Base-by-base conservation (phyloP, 2,329 filamentous ascomycete genomes). In the Botrytis byssoidea region DNA sequence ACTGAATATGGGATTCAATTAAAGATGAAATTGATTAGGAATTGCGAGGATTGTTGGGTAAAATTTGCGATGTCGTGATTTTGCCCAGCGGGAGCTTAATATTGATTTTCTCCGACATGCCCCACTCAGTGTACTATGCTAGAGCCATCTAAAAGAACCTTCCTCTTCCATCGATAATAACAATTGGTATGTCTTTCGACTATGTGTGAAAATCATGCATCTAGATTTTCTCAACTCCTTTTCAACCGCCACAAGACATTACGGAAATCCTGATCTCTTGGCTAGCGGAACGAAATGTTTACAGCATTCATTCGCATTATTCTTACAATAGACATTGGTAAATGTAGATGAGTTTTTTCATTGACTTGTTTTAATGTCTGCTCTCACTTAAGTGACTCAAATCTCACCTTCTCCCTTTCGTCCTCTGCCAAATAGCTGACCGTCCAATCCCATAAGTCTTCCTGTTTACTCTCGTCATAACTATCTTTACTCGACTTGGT, bases 391-490 rank as follows among this genome's bases (percentile, higher is more conserved):
- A 66, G 60, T 32, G 60, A 71, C 46, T 73, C 71, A 32, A 73
- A 73, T 22, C 29, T 73, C 22, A 14, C 46, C 7, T 63, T 73
- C 44, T 73, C 71, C 22, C 60, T 59, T 20, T 48, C 55, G 22
- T 66, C 59, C 8, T 42, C 40, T 59, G 80, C 79, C 46, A 83
- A 71, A 74, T 76, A 78, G 44, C 81, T 79, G 22, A 85, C 78
- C 16, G 85, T 88, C 85, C 85, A 88, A 37, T 79, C 71, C 84
- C 84, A 87, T 46, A 87, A 74, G 75, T 86, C 85, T 25, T 88
- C 83, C 77, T 87, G 86, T 77, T 85, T 85, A 37, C 71, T 76
- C 77, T 82, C 79, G 67, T 84, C 81, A 74, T 85, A 84, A 75
- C 85, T 87, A 59, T 81, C 83, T 32, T 78, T 78, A 75, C 85